phyloP scores from a whole-genome alignment of 345 rosid genomes.

The Arabidopsis suecica region DNA sequence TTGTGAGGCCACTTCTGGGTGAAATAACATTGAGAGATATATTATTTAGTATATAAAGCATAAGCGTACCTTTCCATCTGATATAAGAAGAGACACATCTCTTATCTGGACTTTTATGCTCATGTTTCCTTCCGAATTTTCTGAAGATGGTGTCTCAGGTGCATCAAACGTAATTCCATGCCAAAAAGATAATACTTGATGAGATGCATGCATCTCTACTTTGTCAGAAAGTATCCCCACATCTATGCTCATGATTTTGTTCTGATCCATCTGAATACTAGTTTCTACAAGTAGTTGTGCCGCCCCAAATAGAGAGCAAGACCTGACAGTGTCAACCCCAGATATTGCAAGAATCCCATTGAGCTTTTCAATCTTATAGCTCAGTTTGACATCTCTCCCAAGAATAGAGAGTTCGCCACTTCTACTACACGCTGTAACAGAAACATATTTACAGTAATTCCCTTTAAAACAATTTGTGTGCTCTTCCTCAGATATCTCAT shows the following conservation, averaged over 20 bases:
- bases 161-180: slow-evolving; percentile 55
- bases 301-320: slow-evolving; percentile 70
- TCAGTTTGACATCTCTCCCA: slow-evolving; percentile 57
- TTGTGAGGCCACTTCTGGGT: neutral
- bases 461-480: slow-evolving; percentile 41
- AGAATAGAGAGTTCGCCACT: slow-evolving; percentile 50
- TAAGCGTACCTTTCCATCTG: slow-evolving; percentile 85
- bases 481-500: slow-evolving; percentile 42
- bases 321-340: slow-evolving; percentile 48
- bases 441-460: slow-evolving; percentile 55
- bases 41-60: slow-evolving; percentile 27
- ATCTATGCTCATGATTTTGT: slow-evolving; percentile 44
- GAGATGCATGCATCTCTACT: slow-evolving; percentile 69
- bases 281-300: slow-evolving; percentile 55
- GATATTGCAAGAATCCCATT: slow-evolving; percentile 51
- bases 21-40: slow-evolving; percentile 14
- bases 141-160: slow-evolving; percentile 62
- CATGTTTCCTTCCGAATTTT: slow-evolving; percentile 48
- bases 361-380: slow-evolving; percentile 56
- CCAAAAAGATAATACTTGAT: slow-evolving; percentile 74
- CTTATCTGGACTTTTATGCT: slow-evolving; percentile 57
- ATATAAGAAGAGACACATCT: slow-evolving; percentile 70
- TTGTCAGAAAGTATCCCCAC: slow-evolving; percentile 59
- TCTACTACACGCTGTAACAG: slow-evolving; percentile 54
- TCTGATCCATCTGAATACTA: slow-evolving; percentile 51